Evolutionary conservation across 176 grass and related monocot genomes (phyloP).

Genomic region (Pharus latifolius): DNA sequence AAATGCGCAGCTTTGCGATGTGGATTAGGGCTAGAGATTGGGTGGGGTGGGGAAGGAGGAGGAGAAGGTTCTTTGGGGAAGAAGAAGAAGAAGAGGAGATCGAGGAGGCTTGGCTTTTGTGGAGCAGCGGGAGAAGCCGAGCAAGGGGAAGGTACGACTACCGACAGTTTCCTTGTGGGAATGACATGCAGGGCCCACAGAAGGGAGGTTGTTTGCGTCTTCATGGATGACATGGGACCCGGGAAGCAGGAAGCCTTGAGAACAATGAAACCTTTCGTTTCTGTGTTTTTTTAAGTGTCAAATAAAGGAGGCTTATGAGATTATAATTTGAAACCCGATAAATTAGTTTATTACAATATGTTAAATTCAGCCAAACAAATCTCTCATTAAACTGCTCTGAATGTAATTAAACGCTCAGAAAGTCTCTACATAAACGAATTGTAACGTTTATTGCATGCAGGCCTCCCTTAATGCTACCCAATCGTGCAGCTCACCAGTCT

Average conservation of each 20-base stretch:
- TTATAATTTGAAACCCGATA: too few relatives aligned
- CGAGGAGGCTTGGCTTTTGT: constrained; percentile 35
- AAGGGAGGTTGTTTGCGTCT: not conserved
- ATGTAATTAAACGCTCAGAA: too few relatives aligned
- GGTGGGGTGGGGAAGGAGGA: not conserved
- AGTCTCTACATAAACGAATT: too few relatives aligned
- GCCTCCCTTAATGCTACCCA: too few relatives aligned
- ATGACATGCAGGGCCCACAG: not conserved
- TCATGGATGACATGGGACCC: not conserved
- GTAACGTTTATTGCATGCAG: too few relatives aligned
- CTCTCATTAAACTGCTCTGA: too few relatives aligned
- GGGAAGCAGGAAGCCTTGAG: not conserved
- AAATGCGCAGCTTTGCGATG: not conserved
- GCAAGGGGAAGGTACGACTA: not conserved
- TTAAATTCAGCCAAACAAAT: too few relatives aligned
- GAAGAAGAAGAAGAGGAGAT: constrained; percentile 5
- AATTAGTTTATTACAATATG: too few relatives aligned
- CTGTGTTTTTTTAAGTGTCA: too few relatives aligned
- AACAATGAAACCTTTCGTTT: constrained; percentile 23
- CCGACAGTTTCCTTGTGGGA: not conserved
- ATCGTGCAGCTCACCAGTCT: too few relatives aligned
- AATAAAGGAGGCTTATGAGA: too few relatives aligned
- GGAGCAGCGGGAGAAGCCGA: constrained; percentile 3
- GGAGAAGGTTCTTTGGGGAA: constrained; percentile 31
- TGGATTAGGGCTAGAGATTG: not conserved